Percentiles rank a stretch among this genome's conserved stretches.
Evolutionary conservation across 768 basidiomycete genomes (phyloP).

Genomic region (Candolleomyces aberdarensis): DNA sequence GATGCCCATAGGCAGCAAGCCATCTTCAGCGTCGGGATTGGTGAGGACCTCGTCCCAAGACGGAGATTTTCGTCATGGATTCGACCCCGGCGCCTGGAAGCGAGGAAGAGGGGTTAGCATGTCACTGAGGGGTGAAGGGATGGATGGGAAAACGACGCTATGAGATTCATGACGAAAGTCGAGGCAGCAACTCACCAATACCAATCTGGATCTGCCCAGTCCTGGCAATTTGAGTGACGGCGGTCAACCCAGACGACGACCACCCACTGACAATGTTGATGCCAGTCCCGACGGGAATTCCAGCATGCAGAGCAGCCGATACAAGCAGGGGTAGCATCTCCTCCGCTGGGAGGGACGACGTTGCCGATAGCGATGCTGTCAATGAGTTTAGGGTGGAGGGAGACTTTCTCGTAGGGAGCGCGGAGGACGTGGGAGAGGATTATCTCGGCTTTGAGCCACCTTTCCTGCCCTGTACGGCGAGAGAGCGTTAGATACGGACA

Average conservation of each 20-base stretch:
- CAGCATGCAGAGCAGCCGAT: constrained; percentile 86
- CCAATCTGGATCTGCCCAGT: constrained; percentile 85
- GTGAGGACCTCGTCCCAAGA: constrained; percentile 53
- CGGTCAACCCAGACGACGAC: constrained; percentile 82
- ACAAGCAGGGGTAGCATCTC: constrained; percentile 74
- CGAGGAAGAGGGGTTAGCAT: neutral
- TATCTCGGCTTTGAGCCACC: constrained; percentile 88
- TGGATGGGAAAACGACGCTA: neutral
- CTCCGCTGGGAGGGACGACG: constrained; percentile 84
- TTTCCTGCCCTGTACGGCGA: constrained; percentile 56
- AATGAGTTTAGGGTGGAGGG: constrained; percentile 77
- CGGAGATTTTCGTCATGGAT: constrained; percentile 83
- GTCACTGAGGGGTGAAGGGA: neutral
- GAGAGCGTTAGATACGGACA: neutral
- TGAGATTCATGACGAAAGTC: no score
- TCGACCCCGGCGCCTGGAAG: constrained; percentile 77
- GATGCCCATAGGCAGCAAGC: constrained; percentile 86
- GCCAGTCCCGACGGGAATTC: constrained; percentile 72
- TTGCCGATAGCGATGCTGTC: constrained; percentile 86
- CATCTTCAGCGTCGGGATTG: constrained; percentile 73
- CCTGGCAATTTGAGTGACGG: constrained; percentile 79
- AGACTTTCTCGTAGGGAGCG: constrained; percentile 63
- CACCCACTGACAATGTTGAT: no score
- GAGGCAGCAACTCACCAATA: constrained; percentile 54
- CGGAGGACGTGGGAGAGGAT: constrained; percentile 74